Evolutionary conservation across 352 stramenopile species (phyloP).

Genomic region (Pythium sp.): DNA sequence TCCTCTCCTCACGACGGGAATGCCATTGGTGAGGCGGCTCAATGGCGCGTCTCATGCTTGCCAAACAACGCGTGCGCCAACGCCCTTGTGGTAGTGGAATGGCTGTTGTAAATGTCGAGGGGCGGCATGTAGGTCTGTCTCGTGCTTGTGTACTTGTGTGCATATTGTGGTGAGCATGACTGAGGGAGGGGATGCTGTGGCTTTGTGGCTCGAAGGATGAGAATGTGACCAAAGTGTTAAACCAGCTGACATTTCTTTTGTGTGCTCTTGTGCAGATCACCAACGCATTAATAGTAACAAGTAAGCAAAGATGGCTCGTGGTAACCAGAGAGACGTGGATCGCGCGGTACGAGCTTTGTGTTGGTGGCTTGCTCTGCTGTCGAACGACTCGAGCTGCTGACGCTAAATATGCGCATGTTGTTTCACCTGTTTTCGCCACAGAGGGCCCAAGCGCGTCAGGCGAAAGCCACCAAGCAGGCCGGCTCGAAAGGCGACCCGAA

Average conservation of each 20-base stretch:
- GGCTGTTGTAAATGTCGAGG: background rate
- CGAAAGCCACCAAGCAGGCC: constrained; percentile 39
- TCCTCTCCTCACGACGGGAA: background rate
- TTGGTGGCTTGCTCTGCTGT: background rate
- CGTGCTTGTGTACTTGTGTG: background rate
- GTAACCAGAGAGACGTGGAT: constrained; percentile 79
- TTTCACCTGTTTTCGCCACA: constrained; percentile 16
- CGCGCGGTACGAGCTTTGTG: constrained; percentile 39
- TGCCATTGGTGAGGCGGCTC: too few relatives aligned
- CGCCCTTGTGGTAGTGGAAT: background rate
- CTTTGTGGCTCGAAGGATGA: background rate
- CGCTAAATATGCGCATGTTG: background rate
- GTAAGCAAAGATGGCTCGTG: constrained; percentile 54
- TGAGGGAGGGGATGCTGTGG: background rate
- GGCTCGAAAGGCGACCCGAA: constrained; percentile 47
- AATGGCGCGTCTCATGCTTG: background rate
- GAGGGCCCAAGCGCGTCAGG: constrained; percentile 70
- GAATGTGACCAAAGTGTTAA: background rate
- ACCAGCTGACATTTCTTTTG: background rate
- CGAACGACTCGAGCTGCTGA: background rate
- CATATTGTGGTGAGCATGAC: background rate
- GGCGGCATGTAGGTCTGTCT: background rate
- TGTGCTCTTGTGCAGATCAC: background rate
- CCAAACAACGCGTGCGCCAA: background rate
- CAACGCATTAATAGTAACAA: background rate